Percentiles rank a stretch among this genome's conserved stretches.
Evolutionary conservation across 2,329 filamentous ascomycete species (phyloP).

Genomic region (Ophiocordyceps camponoti-floridani): DNA sequence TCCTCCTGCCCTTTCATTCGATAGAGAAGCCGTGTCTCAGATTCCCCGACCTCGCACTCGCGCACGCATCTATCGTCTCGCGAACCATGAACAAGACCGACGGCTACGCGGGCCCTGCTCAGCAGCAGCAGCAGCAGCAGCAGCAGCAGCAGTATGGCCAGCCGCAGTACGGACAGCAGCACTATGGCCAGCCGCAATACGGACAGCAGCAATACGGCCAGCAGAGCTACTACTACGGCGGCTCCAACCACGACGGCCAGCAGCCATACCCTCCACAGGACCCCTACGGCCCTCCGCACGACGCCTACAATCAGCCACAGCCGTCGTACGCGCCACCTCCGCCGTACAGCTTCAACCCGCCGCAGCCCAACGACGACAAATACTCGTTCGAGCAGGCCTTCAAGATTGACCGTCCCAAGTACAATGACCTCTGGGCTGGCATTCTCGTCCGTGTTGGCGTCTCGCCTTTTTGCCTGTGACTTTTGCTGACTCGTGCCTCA

Average conservation of each 20-base stretch:
- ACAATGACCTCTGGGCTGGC: conserved; percentile 79
- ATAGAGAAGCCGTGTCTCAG: too few relatives aligned
- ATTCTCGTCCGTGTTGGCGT: conserved; percentile 38
- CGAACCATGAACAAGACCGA: conserved; percentile 17
- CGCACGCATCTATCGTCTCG: background rate
- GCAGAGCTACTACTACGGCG: conserved; percentile 1
- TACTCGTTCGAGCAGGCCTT: conserved; percentile 63
- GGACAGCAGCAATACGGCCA: background rate
- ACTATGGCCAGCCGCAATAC: conserved; percentile 3
- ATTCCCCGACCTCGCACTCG: background rate
- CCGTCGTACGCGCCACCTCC: conserved; percentile 12
- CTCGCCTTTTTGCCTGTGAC: background rate
- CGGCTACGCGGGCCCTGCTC: conserved; percentile 11
- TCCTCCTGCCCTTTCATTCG: background rate
- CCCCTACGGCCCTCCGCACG: conserved; percentile 2
- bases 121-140: conserved; percentile 4
- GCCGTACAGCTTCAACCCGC: conserved; percentile 17
- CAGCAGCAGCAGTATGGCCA: conserved; percentile 2
- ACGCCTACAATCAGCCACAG: conserved; percentile 10
- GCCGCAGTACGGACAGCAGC: conserved; percentile 2
- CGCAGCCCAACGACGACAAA: conserved; percentile 25
- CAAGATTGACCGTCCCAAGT: conserved; percentile 68
- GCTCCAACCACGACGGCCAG: background rate
- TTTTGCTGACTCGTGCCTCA: conserved; percentile 11
- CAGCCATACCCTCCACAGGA: conserved; percentile 6